A percentile compares a stretch with the other conserved stretches of the same genome.
These are phyloP conservation scores for Botrytis hyacinthi DNA, from an alignment of 2,329 filamentous ascomycete genomes.

Conservation along the genomic window DNA sequence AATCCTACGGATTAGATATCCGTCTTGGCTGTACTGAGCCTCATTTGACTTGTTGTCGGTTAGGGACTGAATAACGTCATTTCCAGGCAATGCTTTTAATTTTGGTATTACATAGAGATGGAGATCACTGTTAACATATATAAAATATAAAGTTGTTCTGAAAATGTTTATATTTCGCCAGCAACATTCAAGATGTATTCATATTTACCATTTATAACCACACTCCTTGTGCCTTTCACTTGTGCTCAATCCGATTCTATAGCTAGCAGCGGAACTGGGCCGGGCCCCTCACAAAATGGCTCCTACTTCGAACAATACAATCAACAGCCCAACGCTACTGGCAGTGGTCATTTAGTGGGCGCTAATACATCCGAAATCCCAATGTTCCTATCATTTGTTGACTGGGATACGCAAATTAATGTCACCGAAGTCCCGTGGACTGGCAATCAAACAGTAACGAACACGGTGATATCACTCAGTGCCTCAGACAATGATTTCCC, in stretches of 20 bases:
- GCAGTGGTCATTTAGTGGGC: background rate
- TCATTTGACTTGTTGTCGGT: background rate
- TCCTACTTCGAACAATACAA: constrained; percentile 8
- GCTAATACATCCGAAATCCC: constrained; percentile 1
- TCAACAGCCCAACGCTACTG: constrained; percentile 3
- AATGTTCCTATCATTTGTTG: background rate
- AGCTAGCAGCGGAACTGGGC: background rate
- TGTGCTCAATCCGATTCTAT: background rate
- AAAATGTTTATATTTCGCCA: background rate
- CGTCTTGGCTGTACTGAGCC: background rate
- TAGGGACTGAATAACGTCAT: background rate
- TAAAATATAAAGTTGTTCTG: background rate
- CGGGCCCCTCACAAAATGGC: background rate
- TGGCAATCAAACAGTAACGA: background rate
- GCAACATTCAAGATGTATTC: background rate
- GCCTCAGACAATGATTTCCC: background rate
- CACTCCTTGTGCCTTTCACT: background rate
- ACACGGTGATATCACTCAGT: constrained; percentile 4
- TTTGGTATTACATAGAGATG: background rate
- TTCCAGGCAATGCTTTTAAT: background rate
- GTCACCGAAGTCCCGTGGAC: constrained; percentile 13
- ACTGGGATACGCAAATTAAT: background rate
- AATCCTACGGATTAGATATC: background rate
- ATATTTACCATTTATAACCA: background rate
- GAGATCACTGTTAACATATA: background rate